Evolutionary conservation across 1,284 basidiomycete species (phyloP).

Genomic region (Moesziomyces aphidis): DNA sequence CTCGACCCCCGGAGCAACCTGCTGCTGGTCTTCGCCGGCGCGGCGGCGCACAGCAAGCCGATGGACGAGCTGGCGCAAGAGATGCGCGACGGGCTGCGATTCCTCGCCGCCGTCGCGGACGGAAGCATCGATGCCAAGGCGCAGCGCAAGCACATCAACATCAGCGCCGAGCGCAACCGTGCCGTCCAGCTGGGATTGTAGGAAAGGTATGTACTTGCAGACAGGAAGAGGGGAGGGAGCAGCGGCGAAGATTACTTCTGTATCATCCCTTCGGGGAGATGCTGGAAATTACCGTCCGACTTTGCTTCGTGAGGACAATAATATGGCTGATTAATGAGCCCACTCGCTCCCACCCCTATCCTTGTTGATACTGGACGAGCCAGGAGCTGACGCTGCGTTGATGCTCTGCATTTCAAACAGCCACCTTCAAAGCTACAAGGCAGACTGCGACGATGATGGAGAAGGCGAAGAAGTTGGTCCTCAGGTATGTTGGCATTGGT

Average conservation of each 20-base stretch:
- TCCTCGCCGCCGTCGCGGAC: neutral
- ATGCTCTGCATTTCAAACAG: no score
- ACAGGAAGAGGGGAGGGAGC: neutral
- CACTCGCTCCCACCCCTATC: neutral
- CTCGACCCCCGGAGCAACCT: conserved; percentile 13
- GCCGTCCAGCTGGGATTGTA: neutral
- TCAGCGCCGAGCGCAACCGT: neutral
- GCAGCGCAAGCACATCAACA: neutral
- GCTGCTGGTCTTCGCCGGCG: conserved; percentile 23
- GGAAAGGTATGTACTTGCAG: neutral
- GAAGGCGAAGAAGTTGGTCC: no score
- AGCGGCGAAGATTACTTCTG: conserved; percentile 34
- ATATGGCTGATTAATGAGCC: conserved; percentile 62
- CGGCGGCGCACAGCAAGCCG: conserved; percentile 8
- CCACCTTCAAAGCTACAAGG: no score
- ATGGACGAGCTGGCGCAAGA: conserved; percentile 18
- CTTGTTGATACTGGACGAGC: neutral
- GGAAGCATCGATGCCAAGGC: neutral
- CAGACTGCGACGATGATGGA: no score
- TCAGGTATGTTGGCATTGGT: neutral
- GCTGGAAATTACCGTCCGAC: conserved; percentile 66
- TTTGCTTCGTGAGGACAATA: conserved; percentile 57
- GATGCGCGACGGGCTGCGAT: conserved; percentile 14
- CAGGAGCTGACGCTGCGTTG: neutral
- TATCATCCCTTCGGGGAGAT: conserved; percentile 38